Conservation (phyloP, 2,329 filamentous ascomycete species). For the Colletotrichum sp. region DNA sequence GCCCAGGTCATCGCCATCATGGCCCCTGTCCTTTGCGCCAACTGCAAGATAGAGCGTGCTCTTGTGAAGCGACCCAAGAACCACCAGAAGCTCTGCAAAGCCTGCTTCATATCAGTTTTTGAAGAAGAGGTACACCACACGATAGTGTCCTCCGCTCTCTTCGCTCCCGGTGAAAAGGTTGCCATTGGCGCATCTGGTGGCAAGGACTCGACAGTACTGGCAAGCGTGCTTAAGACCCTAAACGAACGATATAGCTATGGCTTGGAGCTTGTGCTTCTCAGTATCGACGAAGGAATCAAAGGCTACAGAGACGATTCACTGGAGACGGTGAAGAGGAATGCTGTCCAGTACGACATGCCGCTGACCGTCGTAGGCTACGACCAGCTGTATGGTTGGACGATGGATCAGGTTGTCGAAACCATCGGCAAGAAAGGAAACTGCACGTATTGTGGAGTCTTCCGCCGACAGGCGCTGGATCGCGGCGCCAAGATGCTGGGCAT, state of each 20-base stretch:
- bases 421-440: slow-evolving; percentile 99
- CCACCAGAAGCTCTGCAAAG: slow-evolving; percentile 88
- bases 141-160: slow-evolving; percentile 81
- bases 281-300: slow-evolving; percentile 96
- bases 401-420: slow-evolving; percentile 97
- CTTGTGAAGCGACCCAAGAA: slow-evolving; percentile 95
- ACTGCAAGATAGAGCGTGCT: slow-evolving; percentile 79
- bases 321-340: slow-evolving; percentile 95
- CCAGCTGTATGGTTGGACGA: slow-evolving; percentile 97
- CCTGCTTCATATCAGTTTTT: slow-evolving; percentile 86
- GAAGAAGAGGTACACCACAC: slow-evolving; percentile 95
- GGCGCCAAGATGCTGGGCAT: slow-evolving; percentile 89
- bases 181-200: slow-evolving; percentile 97
- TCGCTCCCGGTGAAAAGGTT: slow-evolving; percentile 81
- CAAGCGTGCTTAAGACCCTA: slow-evolving; percentile 91
- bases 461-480: slow-evolving; percentile 90
- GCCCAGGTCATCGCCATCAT: slow-evolving; percentile 49
- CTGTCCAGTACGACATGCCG: slow-evolving; percentile 87
- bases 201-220: slow-evolving; percentile 96
- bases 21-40: slow-evolving; percentile 77
- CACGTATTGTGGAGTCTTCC: slow-evolving; percentile 97
- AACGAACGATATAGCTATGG: slow-evolving; percentile 91
- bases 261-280: slow-evolving; percentile 83
- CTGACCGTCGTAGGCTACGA: slow-evolving; percentile 92
- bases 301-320: slow-evolving; percentile 96